Evolutionary conservation across 306 rosid genomes (phyloP), one percentile per base, ranked within the genome.

Genomic region (Sophora flavescens): DNA sequence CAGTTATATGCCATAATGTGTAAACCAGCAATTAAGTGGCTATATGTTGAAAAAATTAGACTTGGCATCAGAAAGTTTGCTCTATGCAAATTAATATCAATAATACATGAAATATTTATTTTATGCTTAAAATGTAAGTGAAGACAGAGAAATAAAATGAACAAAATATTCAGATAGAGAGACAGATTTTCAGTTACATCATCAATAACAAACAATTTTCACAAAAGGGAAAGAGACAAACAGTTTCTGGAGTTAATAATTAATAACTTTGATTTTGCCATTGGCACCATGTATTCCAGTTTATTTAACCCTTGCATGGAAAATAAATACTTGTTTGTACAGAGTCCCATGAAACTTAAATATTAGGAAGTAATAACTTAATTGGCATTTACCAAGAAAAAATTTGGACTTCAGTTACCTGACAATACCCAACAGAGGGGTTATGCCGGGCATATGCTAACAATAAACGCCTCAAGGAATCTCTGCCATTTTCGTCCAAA

Each of bases 361-460:
- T 6, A 60, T 51, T 58, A 74, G 63, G 62, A 69, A 61, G 54
- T 51, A 77, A 61, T 61, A 56, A 33, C 15, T 16, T 53, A 79
- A 45, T 33, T n/a, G 61, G 62, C 59, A 59, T 78, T 74, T 41
- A 69, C 75, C 56, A 80, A 30, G 41, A 81, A 78, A 58, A 45
- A 60, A 48, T 70, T 57, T 59, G 48, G 69, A 66, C 53, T 75
- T 57, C 68, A 68, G 38, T 85, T 90, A 94, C 98, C 96, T 94
- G 98, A 81, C 96, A 92, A 74, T 94, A 94, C 52, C 98, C 98
- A 84, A 92, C 96, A 41, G 93, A 76, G 74, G 97, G 98, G 78
- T 94, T 94, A 86, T 92, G 96, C 13, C 89, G 89, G 85, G 97
- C 96, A 85, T 94, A 94, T 73, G 98, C 97, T 70, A 88, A 53